phyloP scores from a whole-genome alignment of 805 yeast genomes.

The Saccharomyces jurei region DNA sequence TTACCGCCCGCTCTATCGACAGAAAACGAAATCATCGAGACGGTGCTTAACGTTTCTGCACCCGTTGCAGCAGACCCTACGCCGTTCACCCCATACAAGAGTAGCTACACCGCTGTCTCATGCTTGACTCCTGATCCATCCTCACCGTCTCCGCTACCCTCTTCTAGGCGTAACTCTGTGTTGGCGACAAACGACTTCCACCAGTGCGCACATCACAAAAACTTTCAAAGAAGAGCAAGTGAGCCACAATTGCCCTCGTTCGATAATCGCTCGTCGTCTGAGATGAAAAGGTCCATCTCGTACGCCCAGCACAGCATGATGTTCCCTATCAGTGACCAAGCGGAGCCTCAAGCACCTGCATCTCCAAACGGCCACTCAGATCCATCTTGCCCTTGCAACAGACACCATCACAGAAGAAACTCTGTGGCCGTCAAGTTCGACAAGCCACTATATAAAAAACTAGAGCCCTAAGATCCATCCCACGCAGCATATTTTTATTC shows the following conservation, averaged over 20 bases:
- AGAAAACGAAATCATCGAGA: neutral
- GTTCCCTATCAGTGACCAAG: neutral
- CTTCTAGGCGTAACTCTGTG: neutral
- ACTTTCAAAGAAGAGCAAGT: conserved; percentile 6
- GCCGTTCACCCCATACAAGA: neutral
- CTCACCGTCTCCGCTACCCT: neutral
- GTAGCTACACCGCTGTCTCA: neutral
- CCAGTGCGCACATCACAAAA: conserved; percentile 5
- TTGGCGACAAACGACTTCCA: conserved; percentile 5
- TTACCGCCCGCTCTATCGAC: neutral
- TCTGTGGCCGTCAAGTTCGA: conserved; percentile 22
- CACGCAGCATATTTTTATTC: neutral
- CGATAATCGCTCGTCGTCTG: neutral
- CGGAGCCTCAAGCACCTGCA: neutral
- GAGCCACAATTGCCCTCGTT: conserved; percentile 6
- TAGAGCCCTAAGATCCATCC: neutral
- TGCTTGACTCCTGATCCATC: neutral
- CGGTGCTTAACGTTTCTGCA: neutral
- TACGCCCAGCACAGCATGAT: conserved; percentile 1
- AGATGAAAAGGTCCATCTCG: conserved; percentile 1
- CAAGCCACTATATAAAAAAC: conserved; percentile 10
- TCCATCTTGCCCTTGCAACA: conserved; percentile 13
- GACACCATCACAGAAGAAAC: conserved; percentile 29
- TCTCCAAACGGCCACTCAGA: conserved; percentile 2
- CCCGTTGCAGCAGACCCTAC: neutral